Evolutionary conservation across 192 early-diverging fungal genomes (phyloP).

Genomic region (Ramicandelaber brevisporus): DNA sequence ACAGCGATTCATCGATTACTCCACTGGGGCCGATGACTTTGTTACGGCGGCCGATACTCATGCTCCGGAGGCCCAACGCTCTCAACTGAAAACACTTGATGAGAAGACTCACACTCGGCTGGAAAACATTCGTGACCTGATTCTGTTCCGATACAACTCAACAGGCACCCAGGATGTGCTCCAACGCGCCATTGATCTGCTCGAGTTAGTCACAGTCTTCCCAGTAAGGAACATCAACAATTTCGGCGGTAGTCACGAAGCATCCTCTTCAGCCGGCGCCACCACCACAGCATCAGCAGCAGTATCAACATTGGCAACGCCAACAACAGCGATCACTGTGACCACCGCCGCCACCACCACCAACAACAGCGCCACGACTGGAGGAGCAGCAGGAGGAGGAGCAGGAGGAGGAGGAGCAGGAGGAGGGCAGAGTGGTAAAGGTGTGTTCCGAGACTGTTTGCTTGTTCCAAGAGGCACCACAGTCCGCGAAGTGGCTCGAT

Average conservation of each 20-base stretch:
- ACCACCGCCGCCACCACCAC: no score
- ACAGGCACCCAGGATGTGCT: constrained; percentile 58
- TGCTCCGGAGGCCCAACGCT: background rate
- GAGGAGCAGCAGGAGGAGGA: no score
- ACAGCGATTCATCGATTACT: constrained; percentile 24
- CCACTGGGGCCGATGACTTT: constrained; percentile 27
- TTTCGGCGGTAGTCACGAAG: constrained; percentile 21
- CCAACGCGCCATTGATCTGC: constrained; percentile 26
- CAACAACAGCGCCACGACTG: no score
- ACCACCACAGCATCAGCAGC: no score
- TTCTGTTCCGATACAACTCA: constrained; percentile 56
- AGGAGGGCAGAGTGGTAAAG: no score
- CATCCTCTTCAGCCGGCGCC: background rate
- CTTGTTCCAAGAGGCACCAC: constrained; percentile 42
- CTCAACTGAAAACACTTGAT: constrained; percentile 22
- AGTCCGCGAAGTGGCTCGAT: constrained; percentile 45
- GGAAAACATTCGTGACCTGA: constrained; percentile 42
- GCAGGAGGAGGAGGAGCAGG: constrained; percentile 5
- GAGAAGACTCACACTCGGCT: constrained; percentile 22
- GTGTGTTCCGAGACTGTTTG: constrained; percentile 51
- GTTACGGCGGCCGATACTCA: constrained; percentile 11
- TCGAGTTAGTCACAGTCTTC: constrained; percentile 43
- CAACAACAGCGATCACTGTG: no score
- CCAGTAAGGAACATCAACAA: constrained; percentile 48
- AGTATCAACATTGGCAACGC: no score